These are phyloP conservation scores for Rhexocercosporidium sp. DNA, from an alignment of 2,329 filamentous ascomycete genomes.

Conservation along the genomic window DNA sequence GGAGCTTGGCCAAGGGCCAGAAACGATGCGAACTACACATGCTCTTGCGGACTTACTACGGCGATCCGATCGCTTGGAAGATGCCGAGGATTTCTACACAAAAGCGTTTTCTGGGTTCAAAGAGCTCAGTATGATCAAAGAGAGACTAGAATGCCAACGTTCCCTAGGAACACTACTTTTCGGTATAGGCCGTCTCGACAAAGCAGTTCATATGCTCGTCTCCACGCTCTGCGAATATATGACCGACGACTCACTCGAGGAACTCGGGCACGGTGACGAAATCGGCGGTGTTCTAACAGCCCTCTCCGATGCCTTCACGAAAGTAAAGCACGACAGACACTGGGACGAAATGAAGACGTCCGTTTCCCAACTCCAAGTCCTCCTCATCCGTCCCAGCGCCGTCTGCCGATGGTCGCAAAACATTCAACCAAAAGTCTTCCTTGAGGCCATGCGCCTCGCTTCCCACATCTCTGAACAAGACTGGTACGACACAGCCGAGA, in stretches of 20 bases:
- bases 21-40: constrained; percentile 12
- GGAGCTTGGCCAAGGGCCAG: constrained; percentile 11
- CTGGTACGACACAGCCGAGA: constrained; percentile 18
- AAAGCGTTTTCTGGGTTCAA: constrained; percentile 13
- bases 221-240: constrained; percentile 16
- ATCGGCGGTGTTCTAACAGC: constrained; percentile 15
- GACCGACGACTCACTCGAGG: constrained; percentile 7
- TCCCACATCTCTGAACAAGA: constrained; percentile 13
- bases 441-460: constrained; percentile 15
- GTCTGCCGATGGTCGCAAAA: constrained; percentile 16
- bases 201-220: constrained; percentile 15
- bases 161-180: constrained; percentile 17
- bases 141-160: constrained; percentile 17
- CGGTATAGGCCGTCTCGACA: constrained; percentile 13
- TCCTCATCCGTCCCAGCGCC: constrained; percentile 9
- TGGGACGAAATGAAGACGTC: constrained; percentile 15
- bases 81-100: constrained; percentile 14
- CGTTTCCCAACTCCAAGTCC: constrained; percentile 8
- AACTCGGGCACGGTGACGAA: constrained; percentile 5
- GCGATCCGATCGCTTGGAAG: constrained; percentile 1
- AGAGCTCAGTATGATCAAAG: constrained; percentile 2
- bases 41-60: constrained; percentile 8
- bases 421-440: constrained; percentile 15
- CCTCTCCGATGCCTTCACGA: constrained; percentile 12
- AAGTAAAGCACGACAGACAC: constrained; percentile 9